Evolutionary conservation across 2,329 filamentous ascomycete species (phyloP).

Genomic region (Phyllosticta citribraziliensis): DNA sequence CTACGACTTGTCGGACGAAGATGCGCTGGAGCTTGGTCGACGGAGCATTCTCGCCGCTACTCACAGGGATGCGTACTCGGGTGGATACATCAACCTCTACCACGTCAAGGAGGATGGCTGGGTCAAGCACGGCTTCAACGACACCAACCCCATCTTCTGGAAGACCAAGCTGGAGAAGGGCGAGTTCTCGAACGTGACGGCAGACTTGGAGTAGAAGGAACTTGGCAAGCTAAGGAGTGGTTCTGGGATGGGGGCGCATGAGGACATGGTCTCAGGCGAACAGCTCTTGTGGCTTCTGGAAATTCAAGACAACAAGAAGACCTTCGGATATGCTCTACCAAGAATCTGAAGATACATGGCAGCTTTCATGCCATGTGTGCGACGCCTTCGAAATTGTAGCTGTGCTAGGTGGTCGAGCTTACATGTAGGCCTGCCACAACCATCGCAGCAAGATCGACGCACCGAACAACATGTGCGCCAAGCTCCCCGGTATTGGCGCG

Average conservation of each 20-base stretch:
- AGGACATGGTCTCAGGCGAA: neutral
- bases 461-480: no score
- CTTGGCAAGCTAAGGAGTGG: neutral
- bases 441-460: no score
- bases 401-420: no score
- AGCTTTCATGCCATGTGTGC: neutral
- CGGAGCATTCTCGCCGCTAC: slow-evolving; percentile 93
- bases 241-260: neutral
- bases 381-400: no score
- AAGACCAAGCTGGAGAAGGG: slow-evolving; percentile 97
- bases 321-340: neutral
- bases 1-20: slow-evolving; percentile 78
- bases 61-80: slow-evolving; percentile 96
- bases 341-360: neutral
- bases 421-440: no score
- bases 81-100: slow-evolving; percentile 97
- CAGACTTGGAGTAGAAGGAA: slow-evolving; percentile 49
- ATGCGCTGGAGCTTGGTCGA: slow-evolving; percentile 81
- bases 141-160: slow-evolving; percentile 99
- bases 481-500: no score
- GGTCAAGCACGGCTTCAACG: slow-evolving; percentile 97
- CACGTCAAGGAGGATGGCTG: slow-evolving; percentile 98
- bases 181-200: slow-evolving; percentile 94
- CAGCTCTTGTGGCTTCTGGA: neutral
- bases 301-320: neutral